A percentile compares a stretch with the other conserved stretches of the same genome.
These are phyloP conservation scores for Cryptosporidium andersoni DNA, from an alignment of 169 alveolate species.

Conservation along the genomic window DNA sequence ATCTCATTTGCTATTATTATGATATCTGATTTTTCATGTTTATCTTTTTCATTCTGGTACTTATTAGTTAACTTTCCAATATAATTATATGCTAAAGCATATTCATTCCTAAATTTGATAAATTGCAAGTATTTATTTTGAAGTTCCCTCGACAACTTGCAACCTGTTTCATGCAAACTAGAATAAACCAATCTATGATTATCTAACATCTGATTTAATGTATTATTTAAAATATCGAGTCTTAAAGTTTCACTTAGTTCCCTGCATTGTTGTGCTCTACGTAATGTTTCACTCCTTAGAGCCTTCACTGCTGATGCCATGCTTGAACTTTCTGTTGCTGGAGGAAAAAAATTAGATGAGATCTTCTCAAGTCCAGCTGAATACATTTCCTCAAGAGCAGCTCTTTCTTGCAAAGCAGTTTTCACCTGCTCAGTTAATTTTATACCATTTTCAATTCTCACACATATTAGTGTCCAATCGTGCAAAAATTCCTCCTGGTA, in stretches of 20 bases:
- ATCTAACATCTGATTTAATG: slow-evolving; percentile 40
- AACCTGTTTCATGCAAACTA: slow-evolving; percentile 27
- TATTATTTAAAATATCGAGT: slow-evolving; percentile 30
- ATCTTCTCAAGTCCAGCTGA: slow-evolving; percentile 47
- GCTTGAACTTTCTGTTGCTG: slow-evolving; percentile 66
- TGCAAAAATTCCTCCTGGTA: slow-evolving; percentile 39
- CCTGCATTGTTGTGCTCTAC: slow-evolving; percentile 64
- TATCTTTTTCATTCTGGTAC: slow-evolving; percentile 18
- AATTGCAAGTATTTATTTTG: slow-evolving; percentile 27
- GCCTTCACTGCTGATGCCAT: slow-evolving; percentile 37
- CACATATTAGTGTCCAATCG: slow-evolving; percentile 66
- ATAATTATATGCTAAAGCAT: slow-evolving; percentile 56
- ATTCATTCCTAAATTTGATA: slow-evolving; percentile 41
- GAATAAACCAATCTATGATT: slow-evolving; percentile 46
- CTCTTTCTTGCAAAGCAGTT: slow-evolving; percentile 53
- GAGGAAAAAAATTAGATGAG: slow-evolving; percentile 55
- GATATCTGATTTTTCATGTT: slow-evolving; percentile 9
- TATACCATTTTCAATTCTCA: slow-evolving; percentile 60
- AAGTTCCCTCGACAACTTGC: slow-evolving; percentile 20
- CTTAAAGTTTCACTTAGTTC: slow-evolving; percentile 57
- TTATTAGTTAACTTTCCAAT: slow-evolving; percentile 40
- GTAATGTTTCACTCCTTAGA: slow-evolving; percentile 50
- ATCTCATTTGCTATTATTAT: slow-evolving; percentile 14
- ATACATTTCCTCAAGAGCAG: slow-evolving; percentile 40
- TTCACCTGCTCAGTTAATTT: slow-evolving; percentile 41